Base-by-base conservation (phyloP, 176 grass and related monocot genomes). In the Rhynchospora breviuscula region DNA sequence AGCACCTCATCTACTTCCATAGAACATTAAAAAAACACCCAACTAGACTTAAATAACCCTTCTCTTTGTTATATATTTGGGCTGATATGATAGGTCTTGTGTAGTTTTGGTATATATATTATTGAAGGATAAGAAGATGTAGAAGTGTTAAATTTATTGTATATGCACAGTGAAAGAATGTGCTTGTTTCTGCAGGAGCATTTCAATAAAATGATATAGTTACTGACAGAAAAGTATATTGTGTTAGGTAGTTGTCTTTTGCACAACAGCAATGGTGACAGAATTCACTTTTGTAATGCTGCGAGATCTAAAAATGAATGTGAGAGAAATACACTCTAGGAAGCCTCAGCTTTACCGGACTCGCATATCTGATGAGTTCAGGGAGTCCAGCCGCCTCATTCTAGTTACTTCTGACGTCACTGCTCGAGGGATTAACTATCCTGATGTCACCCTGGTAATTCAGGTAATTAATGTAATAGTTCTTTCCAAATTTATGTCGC, bases 361-460 rank as follows among this genome's bases (percentile, higher is more conserved):
- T 82, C 92, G 95, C 17, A 93, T 94, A 81, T 92, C 90, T 83
- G 90, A 98, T 40, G 95, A 98, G 59, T 95, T 95, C 62, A 90
- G 90, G 68, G 88, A 90, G 70, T 86, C 84, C 67, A 94, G 79
- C 54, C 87, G 86, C 74, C 59, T 98, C 59, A 89, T 98, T 93
- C 92, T 98, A 57, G 84, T 93, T 56, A 98, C 95, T 4, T 98
- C 92, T 51, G 95, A 98, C 71, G 95, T 94, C 88, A 94, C 90
- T 35, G 87, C 90, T 69, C 90, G 89, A 33, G 92, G 92, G 47
- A 82, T 94, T 83, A 92, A 98, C 54, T 94, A 98, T 90, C 95
- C 95, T 85, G 92, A 90, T 86, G 95, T 98, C 10, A 98, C 89
- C 33, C 59, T 98, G 26, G 95, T 98, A 44, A 87, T 98, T 87